Evolutionary conservation across 805 yeast species (phyloP), one percentile per base, ranked within the genome.

Genomic region (Candida succiphila): DNA sequence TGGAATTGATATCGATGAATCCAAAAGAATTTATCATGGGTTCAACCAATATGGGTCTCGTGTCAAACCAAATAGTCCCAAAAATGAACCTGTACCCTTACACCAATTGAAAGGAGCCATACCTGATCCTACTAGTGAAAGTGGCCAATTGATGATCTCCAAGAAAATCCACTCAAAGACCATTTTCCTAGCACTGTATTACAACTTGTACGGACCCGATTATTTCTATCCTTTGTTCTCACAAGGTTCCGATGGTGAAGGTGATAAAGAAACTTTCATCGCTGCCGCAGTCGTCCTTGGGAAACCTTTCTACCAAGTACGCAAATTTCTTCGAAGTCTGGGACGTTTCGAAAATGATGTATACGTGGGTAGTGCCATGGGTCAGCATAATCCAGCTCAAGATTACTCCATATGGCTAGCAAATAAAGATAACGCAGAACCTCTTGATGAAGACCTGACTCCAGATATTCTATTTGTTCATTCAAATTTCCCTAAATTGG

Each of bases 291-390:
- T 69, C 35, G 81, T 78, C 1, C 54, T 78, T 35, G 60, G 61
- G 25, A 69, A 79, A 31, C 65, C 75, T 5, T 77, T 63, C 42
- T 81, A 78, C 46, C 72, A 72, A 42, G 76, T 76, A 22, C 75
- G 75, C 17, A 74, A 67, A 29, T 61, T 71, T 29, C 55, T 75
- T 33, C 62, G 63, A 37, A 75, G 78, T 6, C 58, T 75, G 45
- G 82, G 82, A 15, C 69, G 72, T 45, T 59, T 61, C 36, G 7
- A 19, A 16, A 52, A 54, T 30, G 58, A 53, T 10, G 61, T 60
- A 7, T 79, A 68, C 48, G 54, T 64, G n/a, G 89, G 88, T 14
- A 70, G 77, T 8, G 84, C 82, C 3, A 83, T 83, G 86, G 78
- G 80, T 5, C 94, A 84, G 52, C 72, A 63, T 39, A 75, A 79